phyloP scores from a whole-genome alignment of 1,139 yeast species.

The Protomyces pachydermus region DNA sequence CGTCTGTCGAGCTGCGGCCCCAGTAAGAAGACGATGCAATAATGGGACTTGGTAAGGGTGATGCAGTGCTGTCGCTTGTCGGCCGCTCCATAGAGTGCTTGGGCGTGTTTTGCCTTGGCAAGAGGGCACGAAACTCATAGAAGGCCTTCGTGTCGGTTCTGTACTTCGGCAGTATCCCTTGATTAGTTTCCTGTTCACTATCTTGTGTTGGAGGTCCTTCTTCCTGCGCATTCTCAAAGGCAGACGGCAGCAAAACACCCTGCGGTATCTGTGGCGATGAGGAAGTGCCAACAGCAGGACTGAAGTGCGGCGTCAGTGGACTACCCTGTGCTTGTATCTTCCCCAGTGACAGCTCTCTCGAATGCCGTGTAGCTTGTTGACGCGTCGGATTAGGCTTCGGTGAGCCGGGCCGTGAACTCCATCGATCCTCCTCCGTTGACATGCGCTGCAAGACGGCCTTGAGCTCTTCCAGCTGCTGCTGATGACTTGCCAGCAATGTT shows the following conservation, averaged over 20 bases:
- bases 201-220: background rate
- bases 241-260: background rate
- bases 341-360: slow-evolving; percentile 2
- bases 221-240: background rate
- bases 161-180: background rate
- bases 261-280: background rate
- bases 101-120: background rate
- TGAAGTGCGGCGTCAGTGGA: slow-evolving; percentile 12
- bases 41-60: background rate
- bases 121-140: background rate
- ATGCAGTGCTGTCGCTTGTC: background rate
- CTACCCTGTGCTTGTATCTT: slow-evolving; percentile 6
- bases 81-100: background rate
- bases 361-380: slow-evolving; percentile 6
- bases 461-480: slow-evolving; percentile 64
- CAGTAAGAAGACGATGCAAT: background rate
- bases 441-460: slow-evolving; percentile 53
- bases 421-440: slow-evolving; percentile 35
- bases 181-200: background rate
- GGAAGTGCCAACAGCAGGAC: background rate
- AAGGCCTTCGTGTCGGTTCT: background rate
- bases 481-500: slow-evolving; percentile 57
- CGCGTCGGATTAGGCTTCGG: slow-evolving; percentile 11
- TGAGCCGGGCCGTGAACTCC: slow-evolving; percentile 8
- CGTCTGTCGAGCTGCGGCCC: background rate